phyloP scores from a whole-genome alignment of 2,329 filamentous ascomycete genomes.

The Exophiala alcalophila region DNA sequence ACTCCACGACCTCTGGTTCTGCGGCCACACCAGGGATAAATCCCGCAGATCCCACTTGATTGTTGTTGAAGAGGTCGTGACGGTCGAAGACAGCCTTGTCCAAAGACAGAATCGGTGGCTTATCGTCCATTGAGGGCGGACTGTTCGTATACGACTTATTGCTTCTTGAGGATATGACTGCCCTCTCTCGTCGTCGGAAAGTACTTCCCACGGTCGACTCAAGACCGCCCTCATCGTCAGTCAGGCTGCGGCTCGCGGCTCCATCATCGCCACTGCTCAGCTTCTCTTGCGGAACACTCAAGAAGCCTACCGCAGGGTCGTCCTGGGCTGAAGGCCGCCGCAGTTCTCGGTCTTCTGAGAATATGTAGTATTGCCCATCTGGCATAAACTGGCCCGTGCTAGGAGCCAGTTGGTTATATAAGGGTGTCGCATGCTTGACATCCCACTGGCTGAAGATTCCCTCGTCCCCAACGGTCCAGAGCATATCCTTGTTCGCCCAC shows the following conservation, averaged over 20 bases:
- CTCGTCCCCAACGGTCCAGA: slow-evolving; percentile 63
- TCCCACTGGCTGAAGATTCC: slow-evolving; percentile 63
- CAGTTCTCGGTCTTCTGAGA: slow-evolving; percentile 51
- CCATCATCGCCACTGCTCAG: slow-evolving; percentile 47
- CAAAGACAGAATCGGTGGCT: slow-evolving; percentile 49
- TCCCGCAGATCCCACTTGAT: slow-evolving; percentile 51
- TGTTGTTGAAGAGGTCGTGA: slow-evolving; percentile 31
- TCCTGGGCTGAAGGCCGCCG: slow-evolving; percentile 43
- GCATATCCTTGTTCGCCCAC: slow-evolving; percentile 61
- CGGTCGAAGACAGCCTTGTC: slow-evolving; percentile 47
- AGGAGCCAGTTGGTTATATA: slow-evolving; percentile 56
- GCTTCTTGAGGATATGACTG: slow-evolving; percentile 46
- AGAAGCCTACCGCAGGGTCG: slow-evolving; percentile 40
- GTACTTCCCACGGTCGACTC: slow-evolving; percentile 53
- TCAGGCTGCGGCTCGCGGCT: slow-evolving; percentile 50
- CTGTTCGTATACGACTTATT: slow-evolving; percentile 55
- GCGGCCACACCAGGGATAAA: slow-evolving; percentile 47
- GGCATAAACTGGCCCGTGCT: slow-evolving; percentile 58
- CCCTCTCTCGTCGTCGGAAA: slow-evolving; percentile 47
- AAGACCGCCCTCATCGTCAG: slow-evolving; percentile 55
- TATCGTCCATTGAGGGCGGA: slow-evolving; percentile 49
- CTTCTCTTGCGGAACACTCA: slow-evolving; percentile 42
- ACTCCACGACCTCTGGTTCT: slow-evolving; percentile 41
- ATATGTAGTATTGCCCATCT: slow-evolving; percentile 55
- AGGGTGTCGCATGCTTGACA: slow-evolving; percentile 57